Evolutionary conservation across 176 grass and related monocot species (phyloP).

Genomic region (Oryza coarctata): DNA sequence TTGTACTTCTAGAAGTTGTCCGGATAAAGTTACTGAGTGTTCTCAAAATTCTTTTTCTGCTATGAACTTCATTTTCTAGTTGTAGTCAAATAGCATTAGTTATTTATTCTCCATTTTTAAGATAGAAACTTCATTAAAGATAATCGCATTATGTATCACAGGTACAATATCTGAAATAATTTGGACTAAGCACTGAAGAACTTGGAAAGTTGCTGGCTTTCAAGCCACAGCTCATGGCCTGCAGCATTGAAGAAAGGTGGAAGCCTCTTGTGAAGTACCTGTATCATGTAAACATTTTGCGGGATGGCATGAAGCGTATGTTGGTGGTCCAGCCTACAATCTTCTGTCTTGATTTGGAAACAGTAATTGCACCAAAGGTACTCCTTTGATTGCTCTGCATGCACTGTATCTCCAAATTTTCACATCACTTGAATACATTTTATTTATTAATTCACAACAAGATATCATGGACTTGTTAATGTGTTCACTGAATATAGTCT

Average conservation of each 20-base stretch:
- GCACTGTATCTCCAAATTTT: neutral
- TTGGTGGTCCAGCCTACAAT: conserved; percentile 79
- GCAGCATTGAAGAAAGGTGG: conserved; percentile 92
- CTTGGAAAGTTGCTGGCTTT: conserved; percentile 74
- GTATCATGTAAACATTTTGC: conserved; percentile 74
- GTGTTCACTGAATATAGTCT: neutral
- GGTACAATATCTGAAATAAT: conserved; percentile 85
- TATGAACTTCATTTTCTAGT: neutral
- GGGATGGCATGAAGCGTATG: conserved; percentile 91
- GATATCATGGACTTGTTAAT: neutral
- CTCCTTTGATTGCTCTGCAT: conserved; percentile 3
- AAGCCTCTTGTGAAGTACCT: conserved; percentile 87
- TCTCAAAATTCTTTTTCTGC: neutral
- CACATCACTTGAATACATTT: neutral
- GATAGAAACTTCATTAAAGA: neutral
- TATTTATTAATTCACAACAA: neutral
- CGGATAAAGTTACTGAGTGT: neutral
- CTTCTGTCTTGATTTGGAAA: conserved; percentile 93
- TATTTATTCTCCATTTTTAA: neutral
- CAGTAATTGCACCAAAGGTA: conserved; percentile 90
- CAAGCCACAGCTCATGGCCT: conserved; percentile 93
- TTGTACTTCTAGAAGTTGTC: neutral
- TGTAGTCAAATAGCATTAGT: neutral
- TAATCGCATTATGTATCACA: conserved; percentile 33
- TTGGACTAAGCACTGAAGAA: conserved; percentile 67